Evolutionary conservation across 768 basidiomycete genomes (phyloP).

Genomic region (Suillus tomentosus): DNA sequence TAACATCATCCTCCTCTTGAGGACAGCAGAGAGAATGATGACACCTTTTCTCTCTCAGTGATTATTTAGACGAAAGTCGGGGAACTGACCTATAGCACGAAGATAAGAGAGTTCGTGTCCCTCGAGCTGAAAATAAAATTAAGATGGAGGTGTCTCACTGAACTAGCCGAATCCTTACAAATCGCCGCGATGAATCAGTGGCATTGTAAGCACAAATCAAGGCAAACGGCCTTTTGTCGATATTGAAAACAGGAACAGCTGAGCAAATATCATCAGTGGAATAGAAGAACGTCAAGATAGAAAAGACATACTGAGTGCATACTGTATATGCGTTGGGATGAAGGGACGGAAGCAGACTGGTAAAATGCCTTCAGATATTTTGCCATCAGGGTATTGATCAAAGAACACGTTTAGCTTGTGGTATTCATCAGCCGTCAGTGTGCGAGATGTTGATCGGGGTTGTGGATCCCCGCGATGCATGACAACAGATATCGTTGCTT

Average conservation of each 20-base stretch:
- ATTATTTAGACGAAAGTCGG: not conserved
- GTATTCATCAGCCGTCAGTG: constrained; percentile 72
- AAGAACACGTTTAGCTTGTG: constrained; percentile 77
- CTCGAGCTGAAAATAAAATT: constrained; percentile 59
- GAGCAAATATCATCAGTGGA: constrained; percentile 14
- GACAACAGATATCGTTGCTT: constrained; percentile 66
- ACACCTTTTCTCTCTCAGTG: constrained; percentile 52
- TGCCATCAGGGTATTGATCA: constrained; percentile 77
- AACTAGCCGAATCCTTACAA: constrained; percentile 48
- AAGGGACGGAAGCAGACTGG: constrained; percentile 83
- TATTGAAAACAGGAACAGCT: constrained; percentile 90
- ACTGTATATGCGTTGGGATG: constrained; percentile 79
- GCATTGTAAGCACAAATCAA: constrained; percentile 91
- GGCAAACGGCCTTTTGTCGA: constrained; percentile 91
- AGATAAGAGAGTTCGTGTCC: constrained; percentile 90
- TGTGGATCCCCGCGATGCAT: constrained; percentile 70
- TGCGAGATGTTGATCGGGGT: constrained; percentile 50
- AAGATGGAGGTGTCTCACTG: constrained; percentile 11
- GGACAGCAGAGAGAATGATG: constrained; percentile 89
- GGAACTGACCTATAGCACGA: constrained; percentile 73
- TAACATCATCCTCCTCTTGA: constrained; percentile 90
- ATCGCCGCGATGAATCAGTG: constrained; percentile 76
- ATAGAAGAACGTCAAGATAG: constrained; percentile 3
- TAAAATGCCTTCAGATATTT: constrained; percentile 84
- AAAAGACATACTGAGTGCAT: constrained; percentile 72